A percentile compares a stretch with the other conserved stretches of the same genome.
These are phyloP conservation scores for Hypoxylon trugodes DNA, from an alignment of 495 filamentous ascomycete genomes.

Conservation along the genomic window DNA sequence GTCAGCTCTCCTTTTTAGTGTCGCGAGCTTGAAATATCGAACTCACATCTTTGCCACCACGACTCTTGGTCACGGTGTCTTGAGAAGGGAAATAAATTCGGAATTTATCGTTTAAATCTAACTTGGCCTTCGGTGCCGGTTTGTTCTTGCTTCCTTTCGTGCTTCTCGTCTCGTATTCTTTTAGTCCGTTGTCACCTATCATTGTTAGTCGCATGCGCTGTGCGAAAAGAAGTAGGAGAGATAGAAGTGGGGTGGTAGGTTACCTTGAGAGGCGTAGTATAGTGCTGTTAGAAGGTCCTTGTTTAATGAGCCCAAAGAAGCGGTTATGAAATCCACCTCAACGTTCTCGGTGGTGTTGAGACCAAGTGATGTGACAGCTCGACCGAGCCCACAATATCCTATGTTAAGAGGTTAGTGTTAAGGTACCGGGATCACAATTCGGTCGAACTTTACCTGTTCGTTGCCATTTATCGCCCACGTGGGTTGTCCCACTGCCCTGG, in stretches of 20 bases:
- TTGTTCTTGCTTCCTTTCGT: conserved; percentile 45
- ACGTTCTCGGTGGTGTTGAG: conserved; percentile 57
- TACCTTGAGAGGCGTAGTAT: conserved; percentile 80
- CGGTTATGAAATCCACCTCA: conserved; percentile 70
- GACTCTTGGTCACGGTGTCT: conserved; percentile 72
- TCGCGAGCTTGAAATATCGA: not conserved
- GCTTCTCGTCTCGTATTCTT: conserved; percentile 62
- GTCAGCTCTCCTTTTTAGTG: not conserved
- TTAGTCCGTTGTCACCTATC: conserved; percentile 66
- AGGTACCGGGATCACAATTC: not conserved
- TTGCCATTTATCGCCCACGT: conserved; percentile 61
- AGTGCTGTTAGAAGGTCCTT: conserved; percentile 71
- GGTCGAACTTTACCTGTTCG: conserved; percentile 63
- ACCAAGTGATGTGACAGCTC: conserved; percentile 64
- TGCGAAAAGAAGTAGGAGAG: not conserved
- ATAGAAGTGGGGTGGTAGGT: not conserved
- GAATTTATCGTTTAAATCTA: conserved; percentile 60
- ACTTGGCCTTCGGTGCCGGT: conserved; percentile 35
- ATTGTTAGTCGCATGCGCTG: not conserved
- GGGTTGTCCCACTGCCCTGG: conserved; percentile 57
- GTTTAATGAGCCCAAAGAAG: conserved; percentile 81
- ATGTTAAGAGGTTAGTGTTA: not conserved
- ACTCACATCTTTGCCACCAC: conserved; percentile 61
- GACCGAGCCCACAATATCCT: conserved; percentile 72
- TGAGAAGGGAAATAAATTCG: conserved; percentile 85